A percentile compares a stretch with the other conserved stretches of the same genome.
Evolutionary conservation across 371 early-diverging fungal genomes (phyloP).

Genomic region (Actinomucor elegans): DNA sequence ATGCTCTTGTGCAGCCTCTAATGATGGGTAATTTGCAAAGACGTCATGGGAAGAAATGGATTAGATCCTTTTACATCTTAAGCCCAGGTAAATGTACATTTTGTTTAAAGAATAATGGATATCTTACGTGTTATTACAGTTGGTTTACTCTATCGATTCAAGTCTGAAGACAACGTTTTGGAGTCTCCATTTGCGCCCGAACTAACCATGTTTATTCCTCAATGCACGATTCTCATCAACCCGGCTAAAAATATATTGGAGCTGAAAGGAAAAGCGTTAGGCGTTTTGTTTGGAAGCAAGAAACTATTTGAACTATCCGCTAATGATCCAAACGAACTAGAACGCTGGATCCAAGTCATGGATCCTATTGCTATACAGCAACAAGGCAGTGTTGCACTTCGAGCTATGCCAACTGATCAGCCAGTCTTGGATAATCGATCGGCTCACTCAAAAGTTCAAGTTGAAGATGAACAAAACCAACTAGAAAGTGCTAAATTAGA

Average conservation of each 20-base stretch:
- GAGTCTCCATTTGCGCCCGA: slow-evolving; percentile 13
- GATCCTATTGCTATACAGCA: slow-evolving; percentile 11
- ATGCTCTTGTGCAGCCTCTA: slow-evolving; percentile 21
- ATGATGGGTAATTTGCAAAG: slow-evolving; percentile 9
- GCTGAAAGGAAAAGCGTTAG: slow-evolving; percentile 11
- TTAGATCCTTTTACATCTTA: slow-evolving; percentile 13
- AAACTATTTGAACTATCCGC: slow-evolving; percentile 10
- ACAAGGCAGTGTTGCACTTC: not conserved
- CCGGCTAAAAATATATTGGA: slow-evolving; percentile 5
- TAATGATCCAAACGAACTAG: not conserved
- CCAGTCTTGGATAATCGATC: slow-evolving; percentile 1
- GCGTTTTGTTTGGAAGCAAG: slow-evolving; percentile 11
- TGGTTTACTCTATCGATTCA: slow-evolving; percentile 18
- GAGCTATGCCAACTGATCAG: not conserved
- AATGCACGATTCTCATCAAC: slow-evolving; percentile 7
- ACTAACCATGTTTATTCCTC: slow-evolving; percentile 16
- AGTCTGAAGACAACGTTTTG: slow-evolving; percentile 6
- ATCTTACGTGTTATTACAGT: slow-evolving; percentile 6
- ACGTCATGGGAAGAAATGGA: slow-evolving; percentile 17
- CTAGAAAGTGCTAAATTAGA: not conserved
- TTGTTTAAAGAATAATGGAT: too few relatives aligned
- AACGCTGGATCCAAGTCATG: slow-evolving; percentile 7
- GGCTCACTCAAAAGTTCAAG: slow-evolving; percentile 9
- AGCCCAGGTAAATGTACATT: slow-evolving; percentile 16
- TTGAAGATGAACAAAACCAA: slow-evolving; percentile 3